A percentile compares a stretch with the other conserved stretches of the same genome.
Evolutionary conservation across 2,329 filamentous ascomycete species (phyloP).

Genomic region (Herpotrichia juniperi): DNA sequence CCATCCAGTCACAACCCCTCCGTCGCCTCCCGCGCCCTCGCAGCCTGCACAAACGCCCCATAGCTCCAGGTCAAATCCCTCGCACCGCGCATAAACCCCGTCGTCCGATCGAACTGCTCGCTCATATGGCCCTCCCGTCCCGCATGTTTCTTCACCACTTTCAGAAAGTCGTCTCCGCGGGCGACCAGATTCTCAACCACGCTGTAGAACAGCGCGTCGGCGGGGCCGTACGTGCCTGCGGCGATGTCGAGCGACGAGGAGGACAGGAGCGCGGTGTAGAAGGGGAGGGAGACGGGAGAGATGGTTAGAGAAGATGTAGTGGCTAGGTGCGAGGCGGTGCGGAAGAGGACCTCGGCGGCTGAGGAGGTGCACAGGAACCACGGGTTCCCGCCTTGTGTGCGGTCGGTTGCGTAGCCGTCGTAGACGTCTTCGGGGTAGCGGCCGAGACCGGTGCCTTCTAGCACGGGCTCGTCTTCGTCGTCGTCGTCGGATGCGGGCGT

Average conservation of each 20-base stretch:
- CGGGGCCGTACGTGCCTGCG: constrained; percentile 28
- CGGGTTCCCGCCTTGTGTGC: constrained; percentile 42
- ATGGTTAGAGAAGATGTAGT: constrained; percentile 37
- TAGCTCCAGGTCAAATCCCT: constrained; percentile 55
- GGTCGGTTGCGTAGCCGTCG: constrained; percentile 42
- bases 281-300: constrained; percentile 36
- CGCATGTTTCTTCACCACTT: constrained; percentile 48
- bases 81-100: constrained; percentile 49
- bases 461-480: constrained; percentile 7
- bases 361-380: constrained; percentile 53
- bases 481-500: constrained; percentile 17
- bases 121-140: constrained; percentile 47
- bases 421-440: constrained; percentile 53
- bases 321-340: constrained; percentile 38
- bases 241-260: constrained; percentile 25
- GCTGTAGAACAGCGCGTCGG: constrained; percentile 35
- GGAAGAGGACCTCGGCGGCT: constrained; percentile 49
- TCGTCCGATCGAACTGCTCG: constrained; percentile 52
- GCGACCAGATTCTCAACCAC: constrained; percentile 38
- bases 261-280: constrained; percentile 44
- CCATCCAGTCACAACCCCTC: constrained; percentile 12
- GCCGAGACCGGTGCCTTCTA: constrained; percentile 46
- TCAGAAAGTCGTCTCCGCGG: constrained; percentile 50
- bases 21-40: constrained; percentile 37
- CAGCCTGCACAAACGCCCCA: constrained; percentile 49